phyloP scores from a whole-genome alignment of 2,329 filamentous ascomycete genomes.

The Akanthomyces dipterigenus region DNA sequence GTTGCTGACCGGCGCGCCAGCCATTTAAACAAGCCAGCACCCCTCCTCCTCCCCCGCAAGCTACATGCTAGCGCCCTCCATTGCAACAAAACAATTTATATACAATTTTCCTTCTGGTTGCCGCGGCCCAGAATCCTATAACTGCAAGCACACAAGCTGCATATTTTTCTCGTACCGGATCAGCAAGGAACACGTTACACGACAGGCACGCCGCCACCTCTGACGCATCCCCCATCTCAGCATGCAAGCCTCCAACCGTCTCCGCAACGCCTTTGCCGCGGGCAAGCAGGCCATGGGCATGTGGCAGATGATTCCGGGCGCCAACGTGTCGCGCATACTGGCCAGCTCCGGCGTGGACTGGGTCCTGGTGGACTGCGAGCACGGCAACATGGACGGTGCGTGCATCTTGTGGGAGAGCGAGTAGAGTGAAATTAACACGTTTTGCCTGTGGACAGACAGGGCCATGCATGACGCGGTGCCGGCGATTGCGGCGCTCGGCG shows the following conservation, averaged over 20 bases:
- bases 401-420: background rate
- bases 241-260: slow-evolving; percentile 40
- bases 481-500: slow-evolving; percentile 45
- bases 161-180: background rate
- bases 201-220: background rate
- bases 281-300: slow-evolving; percentile 46
- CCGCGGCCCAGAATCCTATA: background rate
- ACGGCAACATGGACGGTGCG: slow-evolving; percentile 43
- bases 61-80: background rate
- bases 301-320: slow-evolving; percentile 58
- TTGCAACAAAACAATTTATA: background rate
- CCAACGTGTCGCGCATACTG: slow-evolving; percentile 52
- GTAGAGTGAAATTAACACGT: background rate
- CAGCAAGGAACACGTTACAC: background rate
- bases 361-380: slow-evolving; percentile 54
- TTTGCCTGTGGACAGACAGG: slow-evolving; percentile 28
- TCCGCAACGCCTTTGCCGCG: slow-evolving; percentile 43
- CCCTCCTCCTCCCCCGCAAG: background rate
- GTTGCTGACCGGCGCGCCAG: background rate
- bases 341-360: slow-evolving; percentile 59
- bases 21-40: background rate
- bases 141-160: background rate
- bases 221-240: background rate
- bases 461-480: slow-evolving; percentile 49
- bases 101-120: background rate